Evolutionary conservation across 2,329 filamentous ascomycete species (phyloP).

Genomic region (Coniella vitis): DNA sequence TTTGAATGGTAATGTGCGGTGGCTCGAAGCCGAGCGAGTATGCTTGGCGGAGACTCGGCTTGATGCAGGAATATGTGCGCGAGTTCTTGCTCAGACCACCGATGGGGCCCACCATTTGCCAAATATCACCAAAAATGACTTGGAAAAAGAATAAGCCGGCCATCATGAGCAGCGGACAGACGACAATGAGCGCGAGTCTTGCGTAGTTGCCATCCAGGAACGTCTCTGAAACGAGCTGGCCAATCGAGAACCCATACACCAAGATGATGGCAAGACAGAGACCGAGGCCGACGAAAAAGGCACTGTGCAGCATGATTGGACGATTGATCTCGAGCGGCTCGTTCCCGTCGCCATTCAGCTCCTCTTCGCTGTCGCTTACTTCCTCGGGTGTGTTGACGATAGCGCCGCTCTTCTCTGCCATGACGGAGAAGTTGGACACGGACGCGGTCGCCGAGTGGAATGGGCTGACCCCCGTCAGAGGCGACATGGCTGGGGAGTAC

Average conservation of each 20-base stretch:
- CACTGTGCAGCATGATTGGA: constrained; percentile 30
- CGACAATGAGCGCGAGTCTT: constrained; percentile 29
- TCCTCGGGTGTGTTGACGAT: constrained; percentile 11
- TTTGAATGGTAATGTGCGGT: constrained; percentile 38
- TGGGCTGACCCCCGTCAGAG: constrained; percentile 14
- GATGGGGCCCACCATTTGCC: constrained; percentile 43
- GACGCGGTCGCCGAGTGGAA: constrained; percentile 17
- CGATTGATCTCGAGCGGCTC: constrained; percentile 31
- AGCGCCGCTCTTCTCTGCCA: constrained; percentile 16
- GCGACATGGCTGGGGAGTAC: constrained; percentile 4
- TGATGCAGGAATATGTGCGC: constrained; percentile 32
- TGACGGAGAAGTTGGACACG: constrained; percentile 15
- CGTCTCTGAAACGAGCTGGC: constrained; percentile 31
- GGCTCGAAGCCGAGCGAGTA: constrained; percentile 27
- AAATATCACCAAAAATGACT: constrained; percentile 30
- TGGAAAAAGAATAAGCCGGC: constrained; percentile 38
- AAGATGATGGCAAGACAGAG: constrained; percentile 31
- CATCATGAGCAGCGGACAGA: constrained; percentile 31
- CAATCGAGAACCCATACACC: constrained; percentile 30
- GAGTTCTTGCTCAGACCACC: constrained; percentile 37
- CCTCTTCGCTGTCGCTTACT: constrained; percentile 19
- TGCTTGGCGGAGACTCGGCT: constrained; percentile 28
- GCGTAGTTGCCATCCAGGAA: constrained; percentile 32
- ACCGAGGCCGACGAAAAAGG: constrained; percentile 32
- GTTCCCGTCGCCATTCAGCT: constrained; percentile 20